Conservation (phyloP, 257 asterid genomes). For the Nicotiana tomentosiformis region DNA sequence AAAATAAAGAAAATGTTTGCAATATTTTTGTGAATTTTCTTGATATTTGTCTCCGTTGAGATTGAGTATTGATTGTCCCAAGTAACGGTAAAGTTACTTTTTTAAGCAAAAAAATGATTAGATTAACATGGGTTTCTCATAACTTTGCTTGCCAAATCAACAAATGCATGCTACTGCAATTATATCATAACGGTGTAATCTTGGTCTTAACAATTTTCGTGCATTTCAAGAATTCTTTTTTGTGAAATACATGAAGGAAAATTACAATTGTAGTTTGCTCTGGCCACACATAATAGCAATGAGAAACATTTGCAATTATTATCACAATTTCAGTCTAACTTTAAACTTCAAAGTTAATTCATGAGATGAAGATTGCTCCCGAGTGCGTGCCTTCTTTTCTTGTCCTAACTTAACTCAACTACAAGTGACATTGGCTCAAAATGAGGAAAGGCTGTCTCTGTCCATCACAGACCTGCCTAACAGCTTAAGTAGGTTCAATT, state of each 20-base stretch:
- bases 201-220: background rate
- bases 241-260: background rate
- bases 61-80: conserved; percentile 4
- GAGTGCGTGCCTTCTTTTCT: too few relatives aligned
- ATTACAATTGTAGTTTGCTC: background rate
- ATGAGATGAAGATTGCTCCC: background rate
- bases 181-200: conserved; percentile 3
- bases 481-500: too few relatives aligned
- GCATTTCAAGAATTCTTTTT: background rate
- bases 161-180: background rate
- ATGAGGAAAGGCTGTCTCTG: too few relatives aligned
- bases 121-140: conserved; percentile 5
- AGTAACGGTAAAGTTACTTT: conserved; percentile 11
- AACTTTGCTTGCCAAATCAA: conserved; percentile 5
- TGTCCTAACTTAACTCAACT: too few relatives aligned
- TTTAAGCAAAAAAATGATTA: background rate
- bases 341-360: too few relatives aligned
- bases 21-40: background rate
- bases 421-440: too few relatives aligned
- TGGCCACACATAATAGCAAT: background rate
- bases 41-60: background rate
- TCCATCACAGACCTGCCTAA: too few relatives aligned
- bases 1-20: background rate
- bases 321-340: background rate
- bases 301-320: background rate